Percentiles rank a stretch among this genome's conserved stretches.
These are phyloP conservation scores for Nepenthes gracilis DNA, from an alignment of 148 eudicot genomes.

Conservation along the genomic window DNA sequence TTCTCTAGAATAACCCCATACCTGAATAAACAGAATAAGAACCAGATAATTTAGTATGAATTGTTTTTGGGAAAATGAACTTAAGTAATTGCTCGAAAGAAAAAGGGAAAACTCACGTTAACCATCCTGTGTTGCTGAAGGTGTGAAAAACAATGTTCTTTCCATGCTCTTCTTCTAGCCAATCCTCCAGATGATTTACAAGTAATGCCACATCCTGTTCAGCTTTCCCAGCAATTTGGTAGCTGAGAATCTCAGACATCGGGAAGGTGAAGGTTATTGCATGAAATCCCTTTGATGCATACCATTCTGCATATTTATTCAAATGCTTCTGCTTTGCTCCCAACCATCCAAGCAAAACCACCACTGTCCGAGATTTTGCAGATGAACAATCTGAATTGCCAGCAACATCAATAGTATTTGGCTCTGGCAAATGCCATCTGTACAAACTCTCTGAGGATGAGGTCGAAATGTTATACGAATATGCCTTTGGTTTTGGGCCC, in stretches of 20 bases:
- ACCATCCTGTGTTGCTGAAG: conserved; percentile 97
- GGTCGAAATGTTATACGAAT: conserved; percentile 23
- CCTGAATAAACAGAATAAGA: conserved; percentile 21
- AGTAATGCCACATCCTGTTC: conserved; percentile 75
- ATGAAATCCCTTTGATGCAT: conserved; percentile 90
- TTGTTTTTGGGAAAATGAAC: background rate
- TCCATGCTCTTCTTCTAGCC: conserved; percentile 84
- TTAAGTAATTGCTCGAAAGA: background rate
- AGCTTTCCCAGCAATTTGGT: conserved; percentile 85
- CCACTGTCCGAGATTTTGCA: conserved; percentile 71
- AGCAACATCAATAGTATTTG: conserved; percentile 31
- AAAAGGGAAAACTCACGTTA: conserved; percentile 53
- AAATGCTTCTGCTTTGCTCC: conserved; percentile 98
- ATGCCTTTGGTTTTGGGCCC: conserved; percentile 42
- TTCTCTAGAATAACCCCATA: conserved; percentile 82
- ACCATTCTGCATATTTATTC: conserved; percentile 80
- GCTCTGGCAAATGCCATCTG: conserved; percentile 89
- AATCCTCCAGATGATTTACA: conserved; percentile 72
- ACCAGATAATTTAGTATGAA: conserved; percentile 1
- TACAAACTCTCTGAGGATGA: conserved; percentile 49
- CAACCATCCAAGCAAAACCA: conserved; percentile 89
- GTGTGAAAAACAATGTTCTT: conserved; percentile 93
- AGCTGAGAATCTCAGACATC: conserved; percentile 81
- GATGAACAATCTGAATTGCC: conserved; percentile 51
- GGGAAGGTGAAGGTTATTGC: conserved; percentile 92